phyloP scores from a whole-genome alignment of 345 rosid genomes.

The Populus ilicifolia region DNA sequence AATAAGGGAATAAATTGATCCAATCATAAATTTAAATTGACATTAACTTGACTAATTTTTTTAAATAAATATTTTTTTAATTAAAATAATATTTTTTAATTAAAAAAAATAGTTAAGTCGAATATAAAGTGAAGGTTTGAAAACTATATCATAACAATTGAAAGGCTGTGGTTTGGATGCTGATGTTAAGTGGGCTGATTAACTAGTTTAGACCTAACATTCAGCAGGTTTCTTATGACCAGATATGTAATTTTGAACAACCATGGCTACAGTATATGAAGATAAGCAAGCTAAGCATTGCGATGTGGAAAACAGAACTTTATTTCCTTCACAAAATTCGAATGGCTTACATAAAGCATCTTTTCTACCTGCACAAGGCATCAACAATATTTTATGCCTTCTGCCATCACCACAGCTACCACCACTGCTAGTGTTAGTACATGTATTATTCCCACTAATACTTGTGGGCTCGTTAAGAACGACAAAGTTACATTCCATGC shows the following conservation, averaged over 20 bases:
- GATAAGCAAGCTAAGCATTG: background rate
- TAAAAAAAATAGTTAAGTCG: too few species aligned
- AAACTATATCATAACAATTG: too few species aligned
- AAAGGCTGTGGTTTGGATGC: too few species aligned
- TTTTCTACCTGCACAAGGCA: background rate
- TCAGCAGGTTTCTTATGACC: background rate
- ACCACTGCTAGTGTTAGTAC: background rate
- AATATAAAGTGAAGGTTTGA: too few species aligned
- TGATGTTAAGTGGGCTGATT: too few species aligned
- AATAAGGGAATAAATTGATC: too few species aligned
- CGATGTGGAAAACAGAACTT: background rate
- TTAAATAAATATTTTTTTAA: too few species aligned
- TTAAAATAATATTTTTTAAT: too few species aligned
- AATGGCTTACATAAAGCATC: background rate
- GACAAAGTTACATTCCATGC: conserved; percentile 6
- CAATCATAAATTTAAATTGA: too few species aligned
- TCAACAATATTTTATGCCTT: background rate
- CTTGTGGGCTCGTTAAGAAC: background rate
- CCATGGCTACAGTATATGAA: background rate
- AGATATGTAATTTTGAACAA: background rate
- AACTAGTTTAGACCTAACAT: too few species aligned
- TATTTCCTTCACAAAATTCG: background rate
- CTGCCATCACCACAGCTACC: background rate
- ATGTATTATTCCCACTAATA: background rate
- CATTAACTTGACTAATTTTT: too few species aligned